Conservation (phyloP, 1,284 basidiomycete genomes). For the Trametes hirsuta region DNA sequence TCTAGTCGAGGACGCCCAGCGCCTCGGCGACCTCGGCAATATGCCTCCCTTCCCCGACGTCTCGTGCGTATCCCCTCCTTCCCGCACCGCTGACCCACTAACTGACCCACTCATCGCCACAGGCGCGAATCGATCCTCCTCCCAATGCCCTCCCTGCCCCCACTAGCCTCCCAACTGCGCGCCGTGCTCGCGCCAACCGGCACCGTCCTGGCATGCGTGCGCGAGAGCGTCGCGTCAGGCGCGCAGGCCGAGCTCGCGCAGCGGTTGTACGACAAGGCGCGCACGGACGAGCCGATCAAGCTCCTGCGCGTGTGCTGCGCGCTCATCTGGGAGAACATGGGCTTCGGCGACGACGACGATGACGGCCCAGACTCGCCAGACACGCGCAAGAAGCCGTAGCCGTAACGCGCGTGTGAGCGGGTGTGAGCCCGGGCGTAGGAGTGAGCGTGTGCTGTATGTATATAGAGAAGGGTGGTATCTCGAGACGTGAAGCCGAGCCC, state of each 20-base stretch:
- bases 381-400: background rate
- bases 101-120: too few species aligned
- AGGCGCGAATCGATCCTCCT: constrained; percentile 8
- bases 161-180: constrained; percentile 26
- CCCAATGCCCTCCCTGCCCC: constrained; percentile 30
- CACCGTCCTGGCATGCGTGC: constrained; percentile 31
- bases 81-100: background rate
- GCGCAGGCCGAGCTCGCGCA: constrained; percentile 31
- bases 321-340: constrained; percentile 34
- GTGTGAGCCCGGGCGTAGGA: background rate
- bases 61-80: constrained; percentile 24
- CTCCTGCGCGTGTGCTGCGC: constrained; percentile 34
- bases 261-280: constrained; percentile 36
- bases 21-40: constrained; percentile 17
- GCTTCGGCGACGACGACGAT: constrained; percentile 21
- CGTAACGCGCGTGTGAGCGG: background rate
- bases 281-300: constrained; percentile 33
- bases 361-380: constrained; percentile 7
- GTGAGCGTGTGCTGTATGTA: background rate
- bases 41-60: constrained; percentile 32
- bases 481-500: too few species aligned
- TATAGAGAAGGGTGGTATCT: too few species aligned
- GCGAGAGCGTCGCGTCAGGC: constrained; percentile 32
- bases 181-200: constrained; percentile 36
- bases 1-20: constrained; percentile 14